These are phyloP conservation scores for Hypomyces perniciosus DNA, from an alignment of 2,329 filamentous ascomycete genomes.

Conservation along the genomic window DNA sequence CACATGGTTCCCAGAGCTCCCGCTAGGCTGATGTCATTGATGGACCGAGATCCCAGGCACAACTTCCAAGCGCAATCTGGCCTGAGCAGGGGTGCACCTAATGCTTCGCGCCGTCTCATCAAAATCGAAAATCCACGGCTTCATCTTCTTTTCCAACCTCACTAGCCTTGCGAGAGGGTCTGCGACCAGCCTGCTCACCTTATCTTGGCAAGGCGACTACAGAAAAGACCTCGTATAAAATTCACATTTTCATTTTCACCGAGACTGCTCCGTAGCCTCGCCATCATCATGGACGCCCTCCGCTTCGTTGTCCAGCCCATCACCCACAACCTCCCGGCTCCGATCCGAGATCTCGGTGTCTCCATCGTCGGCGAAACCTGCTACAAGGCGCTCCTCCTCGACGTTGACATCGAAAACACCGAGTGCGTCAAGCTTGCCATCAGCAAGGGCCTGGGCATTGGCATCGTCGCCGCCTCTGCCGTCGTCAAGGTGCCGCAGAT, in stretches of 20 bases:
- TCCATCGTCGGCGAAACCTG: slow-evolving; percentile 77
- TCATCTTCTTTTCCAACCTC: too few relatives aligned
- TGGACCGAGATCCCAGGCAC: slow-evolving; percentile 2
- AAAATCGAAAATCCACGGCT: too few relatives aligned
- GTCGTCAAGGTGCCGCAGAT: slow-evolving; percentile 98
- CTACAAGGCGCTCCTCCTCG: slow-evolving; percentile 79
- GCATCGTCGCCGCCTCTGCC: slow-evolving; percentile 82
- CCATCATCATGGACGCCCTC: slow-evolving; percentile 50
- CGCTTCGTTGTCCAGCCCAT: slow-evolving; percentile 60
- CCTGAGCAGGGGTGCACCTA: slow-evolving; percentile 6
- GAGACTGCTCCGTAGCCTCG: slow-evolving; percentile 1
- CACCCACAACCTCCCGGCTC: slow-evolving; percentile 66
- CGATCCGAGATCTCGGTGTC: slow-evolving; percentile 67
- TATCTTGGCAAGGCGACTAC: not conserved
- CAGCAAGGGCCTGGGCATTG: slow-evolving; percentile 88
- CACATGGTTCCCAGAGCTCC: not conserved
- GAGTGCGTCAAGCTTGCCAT: slow-evolving; percentile 84
- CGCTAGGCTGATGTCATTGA: slow-evolving; percentile 8
- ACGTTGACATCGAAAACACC: slow-evolving; percentile 71
- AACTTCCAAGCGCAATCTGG: slow-evolving; percentile 11
- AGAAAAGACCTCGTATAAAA: not conserved
- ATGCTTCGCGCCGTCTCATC: not conserved
- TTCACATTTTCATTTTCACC: not conserved
- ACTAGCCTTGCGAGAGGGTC: too few relatives aligned
- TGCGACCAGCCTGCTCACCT: too few relatives aligned